phyloP scores from a whole-genome alignment of 2,329 filamentous ascomycete species.

The Neurospora crassa region DNA sequence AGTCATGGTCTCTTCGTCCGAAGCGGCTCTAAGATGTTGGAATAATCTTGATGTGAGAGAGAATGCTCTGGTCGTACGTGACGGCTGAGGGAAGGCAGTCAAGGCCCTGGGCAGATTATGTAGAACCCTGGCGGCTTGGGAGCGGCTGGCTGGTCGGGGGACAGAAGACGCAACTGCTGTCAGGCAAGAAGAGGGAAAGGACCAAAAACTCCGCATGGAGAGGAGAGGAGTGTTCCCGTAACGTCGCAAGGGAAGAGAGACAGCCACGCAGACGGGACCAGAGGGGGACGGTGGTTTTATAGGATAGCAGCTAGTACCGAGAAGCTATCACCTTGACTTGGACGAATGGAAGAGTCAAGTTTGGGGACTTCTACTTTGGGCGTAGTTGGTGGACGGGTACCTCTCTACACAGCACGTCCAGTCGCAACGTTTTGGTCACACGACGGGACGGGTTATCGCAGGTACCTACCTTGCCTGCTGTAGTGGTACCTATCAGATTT shows the following conservation, averaged over 20 bases:
- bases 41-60: background rate
- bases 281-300: background rate
- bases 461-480: background rate
- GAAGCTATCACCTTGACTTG: background rate
- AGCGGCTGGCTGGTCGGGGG: background rate
- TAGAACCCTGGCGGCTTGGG: background rate
- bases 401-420: background rate
- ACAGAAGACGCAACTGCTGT: background rate
- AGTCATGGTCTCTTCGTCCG: constrained; percentile 53
- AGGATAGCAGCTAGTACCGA: background rate
- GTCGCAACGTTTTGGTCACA: background rate
- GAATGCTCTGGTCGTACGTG: background rate
- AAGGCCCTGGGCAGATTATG: background rate
- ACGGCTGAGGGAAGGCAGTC: background rate
- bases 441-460: background rate
- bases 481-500: background rate
- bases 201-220: background rate
- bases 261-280: background rate
- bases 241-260: background rate
- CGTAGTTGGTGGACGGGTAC: background rate
- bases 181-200: background rate
- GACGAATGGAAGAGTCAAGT: background rate
- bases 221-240: background rate
- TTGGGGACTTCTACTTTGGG: background rate
- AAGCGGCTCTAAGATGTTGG: background rate